These are phyloP conservation scores for Dimargaris xerosporica DNA, from an alignment of 192 early-diverging fungal species.

Conservation along the genomic window DNA sequence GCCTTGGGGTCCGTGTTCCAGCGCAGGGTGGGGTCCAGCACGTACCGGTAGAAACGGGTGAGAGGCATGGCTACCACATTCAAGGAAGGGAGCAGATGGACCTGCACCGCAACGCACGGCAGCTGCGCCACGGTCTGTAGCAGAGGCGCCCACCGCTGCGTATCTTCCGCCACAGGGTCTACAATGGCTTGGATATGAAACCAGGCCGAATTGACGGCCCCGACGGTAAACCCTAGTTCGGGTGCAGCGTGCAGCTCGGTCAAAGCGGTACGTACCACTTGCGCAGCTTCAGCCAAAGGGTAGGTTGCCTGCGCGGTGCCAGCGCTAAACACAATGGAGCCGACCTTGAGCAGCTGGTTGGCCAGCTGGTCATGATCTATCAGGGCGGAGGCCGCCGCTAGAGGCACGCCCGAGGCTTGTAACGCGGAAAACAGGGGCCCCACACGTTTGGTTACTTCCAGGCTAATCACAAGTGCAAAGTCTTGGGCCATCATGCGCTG, in stretches of 20 bases:
- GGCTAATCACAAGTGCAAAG: slow-evolving; percentile 37
- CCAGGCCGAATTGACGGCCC: slow-evolving; percentile 12
- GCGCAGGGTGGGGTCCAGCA: slow-evolving; percentile 38
- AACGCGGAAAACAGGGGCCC: slow-evolving; percentile 16
- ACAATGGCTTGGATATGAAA: slow-evolving; percentile 37
- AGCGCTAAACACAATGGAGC: not conserved
- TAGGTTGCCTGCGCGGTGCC: slow-evolving; percentile 1
- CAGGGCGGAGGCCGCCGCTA: not conserved
- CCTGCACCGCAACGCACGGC: slow-evolving; percentile 43
- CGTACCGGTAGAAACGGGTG: slow-evolving; percentile 83
- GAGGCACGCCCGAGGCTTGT: not conserved
- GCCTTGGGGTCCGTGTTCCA: slow-evolving; percentile 38
- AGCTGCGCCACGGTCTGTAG: slow-evolving; percentile 48
- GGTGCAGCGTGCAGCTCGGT: not conserved
- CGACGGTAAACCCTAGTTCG: not conserved
- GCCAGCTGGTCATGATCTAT: slow-evolving; percentile 12
- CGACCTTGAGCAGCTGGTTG: not conserved
- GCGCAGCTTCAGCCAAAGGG: not conserved
- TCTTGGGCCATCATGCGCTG: slow-evolving; percentile 34
- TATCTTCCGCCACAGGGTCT: slow-evolving; percentile 61
- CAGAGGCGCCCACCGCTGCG: slow-evolving; percentile 64
- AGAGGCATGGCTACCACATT: slow-evolving; percentile 51
- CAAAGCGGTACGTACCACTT: not conserved
- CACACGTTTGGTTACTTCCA: slow-evolving; percentile 40
- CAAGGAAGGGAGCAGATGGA: slow-evolving; percentile 47